A percentile compares a stretch with the other conserved stretches of the same genome.
Conservation (phyloP, 2,329 filamentous ascomycete genomes). For the Lasiodiplodia gonubiensis region DNA sequence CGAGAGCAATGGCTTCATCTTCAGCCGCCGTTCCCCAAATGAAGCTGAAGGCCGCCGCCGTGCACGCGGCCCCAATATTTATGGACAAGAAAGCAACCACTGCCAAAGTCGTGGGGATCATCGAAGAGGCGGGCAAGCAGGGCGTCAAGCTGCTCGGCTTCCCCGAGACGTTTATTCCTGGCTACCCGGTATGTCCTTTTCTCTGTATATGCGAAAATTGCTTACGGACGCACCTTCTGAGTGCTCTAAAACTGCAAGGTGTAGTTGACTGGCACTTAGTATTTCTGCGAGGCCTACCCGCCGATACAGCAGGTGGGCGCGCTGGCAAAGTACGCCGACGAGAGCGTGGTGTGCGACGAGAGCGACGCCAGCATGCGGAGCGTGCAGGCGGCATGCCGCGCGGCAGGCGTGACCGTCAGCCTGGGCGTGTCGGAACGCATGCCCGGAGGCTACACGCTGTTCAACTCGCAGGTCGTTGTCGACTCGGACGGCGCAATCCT, state of each 20-base stretch:
- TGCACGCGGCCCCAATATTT: slow-evolving; percentile 45
- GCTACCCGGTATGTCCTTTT: slow-evolving; percentile 39
- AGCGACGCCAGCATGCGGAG: slow-evolving; percentile 38
- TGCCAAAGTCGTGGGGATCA: slow-evolving; percentile 41
- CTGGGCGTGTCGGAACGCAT: slow-evolving; percentile 45
- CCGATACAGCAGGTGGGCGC: slow-evolving; percentile 43
- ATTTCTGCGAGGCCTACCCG: slow-evolving; percentile 46
- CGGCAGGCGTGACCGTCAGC: slow-evolving; percentile 41
- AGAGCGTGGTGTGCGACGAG: slow-evolving; percentile 44
- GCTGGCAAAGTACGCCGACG: slow-evolving; percentile 42
- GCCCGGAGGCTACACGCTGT: slow-evolving; percentile 41
- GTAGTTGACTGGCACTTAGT: slow-evolving; percentile 32
- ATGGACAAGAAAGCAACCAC: slow-evolving; percentile 47
- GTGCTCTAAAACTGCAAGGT: too few relatives aligned
- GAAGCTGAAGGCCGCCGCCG: slow-evolving; percentile 46
- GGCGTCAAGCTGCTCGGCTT: slow-evolving; percentile 44
- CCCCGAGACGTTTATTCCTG: slow-evolving; percentile 46
- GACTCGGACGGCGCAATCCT: slow-evolving; percentile 42
- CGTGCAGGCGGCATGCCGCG: slow-evolving; percentile 43
- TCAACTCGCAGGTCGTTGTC: slow-evolving; percentile 46
- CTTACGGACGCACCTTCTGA: too few relatives aligned
- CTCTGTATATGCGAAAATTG: too few relatives aligned
- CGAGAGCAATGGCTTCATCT: background rate
- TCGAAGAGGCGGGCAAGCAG: slow-evolving; percentile 41
- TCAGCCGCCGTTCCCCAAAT: background rate